Base-by-base conservation (phyloP, 805 yeast species). In the Cyberlindnera galapagoensis region DNA sequence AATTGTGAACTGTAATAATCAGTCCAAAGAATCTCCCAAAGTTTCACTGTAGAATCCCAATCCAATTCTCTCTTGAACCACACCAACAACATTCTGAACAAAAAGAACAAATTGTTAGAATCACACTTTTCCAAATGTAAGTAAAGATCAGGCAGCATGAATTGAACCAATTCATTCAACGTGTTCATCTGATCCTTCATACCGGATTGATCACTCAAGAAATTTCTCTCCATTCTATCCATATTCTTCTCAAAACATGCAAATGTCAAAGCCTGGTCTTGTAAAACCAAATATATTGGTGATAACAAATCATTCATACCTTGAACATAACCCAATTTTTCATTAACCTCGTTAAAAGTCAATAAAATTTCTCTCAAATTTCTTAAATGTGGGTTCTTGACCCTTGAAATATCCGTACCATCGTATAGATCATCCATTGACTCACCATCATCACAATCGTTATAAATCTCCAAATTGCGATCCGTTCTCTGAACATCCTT, bases 11-110 rank as follows among this genome's bases (percentile, higher is more conserved):
- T 73, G 49, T 84, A 77, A 48, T 62, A 80, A 58, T 90, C 90
- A 0, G 97, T 90, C 78, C 92, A 85, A 28, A 92, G 63, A 4
- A 82, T 76, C 51, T 90, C 98, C 97, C 97, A 90, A n/a, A 90
- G 65, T 18, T 71, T 63, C 51, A 82, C 60, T 2, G 85, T 82
- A 34, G 84, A 84, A 29, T 72, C 73, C 71, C 90, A 83, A 18
- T 69, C 71, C 42, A 92, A 80, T 51, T 92, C 98, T 30, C 98
- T 73, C 55, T 92, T 92, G 54, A 73, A 92, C 95, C 96, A 88
- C 3, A 92, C 97, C 24, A 92, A 63, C 11, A 92, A 61, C 97
- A 92, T 90, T 39, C 97, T 66, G 65, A 92, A 92, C 48, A 88
- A 87, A 66, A 92, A 92, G 53, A 92, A 92, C 40, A 92, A 67